Evolutionary conservation across 1,284 basidiomycete species (phyloP).

Genomic region (Cryptococcus sp.): DNA sequence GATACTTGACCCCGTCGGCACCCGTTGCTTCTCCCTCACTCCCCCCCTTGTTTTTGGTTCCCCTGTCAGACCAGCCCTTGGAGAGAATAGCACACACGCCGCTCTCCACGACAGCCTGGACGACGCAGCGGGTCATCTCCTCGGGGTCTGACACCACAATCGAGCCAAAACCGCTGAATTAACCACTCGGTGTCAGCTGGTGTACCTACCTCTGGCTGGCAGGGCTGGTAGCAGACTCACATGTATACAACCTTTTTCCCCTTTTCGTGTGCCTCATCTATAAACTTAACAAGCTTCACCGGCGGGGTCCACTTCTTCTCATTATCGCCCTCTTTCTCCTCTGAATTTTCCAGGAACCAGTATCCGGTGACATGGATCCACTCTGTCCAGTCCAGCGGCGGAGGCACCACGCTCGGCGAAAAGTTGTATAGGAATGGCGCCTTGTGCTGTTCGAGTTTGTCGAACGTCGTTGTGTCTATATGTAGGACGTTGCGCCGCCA

Average conservation of each 20-base stretch:
- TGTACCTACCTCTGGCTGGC: background rate
- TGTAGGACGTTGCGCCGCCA: slow-evolving; percentile 80
- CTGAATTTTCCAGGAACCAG: slow-evolving; percentile 91
- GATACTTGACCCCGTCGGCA: slow-evolving; percentile 55
- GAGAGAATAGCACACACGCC: slow-evolving; percentile 88
- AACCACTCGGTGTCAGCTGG: slow-evolving; percentile 3
- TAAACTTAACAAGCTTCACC: slow-evolving; percentile 71
- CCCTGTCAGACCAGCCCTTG: slow-evolving; percentile 97
- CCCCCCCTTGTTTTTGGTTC: slow-evolving; percentile 59
- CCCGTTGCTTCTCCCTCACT: slow-evolving; percentile 26
- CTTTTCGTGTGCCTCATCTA: slow-evolving; percentile 66
- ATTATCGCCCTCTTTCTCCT: slow-evolving; percentile 57
- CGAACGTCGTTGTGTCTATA: slow-evolving; percentile 75
- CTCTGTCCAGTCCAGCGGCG: slow-evolving; percentile 94
- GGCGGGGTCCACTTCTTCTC: slow-evolving; percentile 81
- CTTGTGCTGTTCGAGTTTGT: slow-evolving; percentile 92
- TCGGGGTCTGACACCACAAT: slow-evolving; percentile 94
- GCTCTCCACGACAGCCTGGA: slow-evolving; percentile 79
- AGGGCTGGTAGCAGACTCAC: slow-evolving; percentile 19
- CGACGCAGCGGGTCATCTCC: slow-evolving; percentile 82
- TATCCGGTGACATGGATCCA: slow-evolving; percentile 96
- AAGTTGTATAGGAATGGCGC: slow-evolving; percentile 97
- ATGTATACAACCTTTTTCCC: slow-evolving; percentile 94
- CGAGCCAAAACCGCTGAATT: slow-evolving; percentile 82
- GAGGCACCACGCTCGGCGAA: slow-evolving; percentile 80